Percentiles rank a stretch among this genome's conserved stretches.
phyloP scores from a whole-genome alignment of 306 rosid species.

The Glycine latifolia region DNA sequence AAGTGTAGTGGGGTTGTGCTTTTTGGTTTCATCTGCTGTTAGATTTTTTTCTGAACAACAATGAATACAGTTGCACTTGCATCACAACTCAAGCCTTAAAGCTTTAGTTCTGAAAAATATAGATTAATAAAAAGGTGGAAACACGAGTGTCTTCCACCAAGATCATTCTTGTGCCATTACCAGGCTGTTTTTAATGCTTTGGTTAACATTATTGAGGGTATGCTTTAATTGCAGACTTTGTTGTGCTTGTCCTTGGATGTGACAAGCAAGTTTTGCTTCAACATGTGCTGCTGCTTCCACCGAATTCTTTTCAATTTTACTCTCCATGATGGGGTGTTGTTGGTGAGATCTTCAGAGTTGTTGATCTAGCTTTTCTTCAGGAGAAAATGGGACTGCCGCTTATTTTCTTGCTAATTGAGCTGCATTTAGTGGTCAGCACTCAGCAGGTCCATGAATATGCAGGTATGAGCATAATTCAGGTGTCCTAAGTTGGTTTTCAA shows the following conservation, averaged over 20 bases:
- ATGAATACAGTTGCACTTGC: constrained; percentile 33
- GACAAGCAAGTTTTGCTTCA: constrained; percentile 53
- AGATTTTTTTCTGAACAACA: constrained; percentile 37
- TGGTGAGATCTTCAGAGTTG: constrained; percentile 51
- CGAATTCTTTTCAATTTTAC: constrained; percentile 43
- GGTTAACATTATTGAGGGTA: constrained; percentile 55
- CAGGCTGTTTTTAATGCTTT: no score
- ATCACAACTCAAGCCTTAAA: constrained; percentile 45
- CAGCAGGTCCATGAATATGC: constrained; percentile 62
- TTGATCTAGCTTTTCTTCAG: constrained; percentile 49
- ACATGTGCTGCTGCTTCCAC: constrained; percentile 47
- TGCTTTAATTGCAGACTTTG: constrained; percentile 52
- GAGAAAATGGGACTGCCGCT: constrained; percentile 60
- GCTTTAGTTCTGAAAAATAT: constrained; percentile 43
- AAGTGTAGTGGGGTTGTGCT: constrained; percentile 46
- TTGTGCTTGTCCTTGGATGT: constrained; percentile 49
- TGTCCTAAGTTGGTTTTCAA: constrained; percentile 36
- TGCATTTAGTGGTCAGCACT: constrained; percentile 55
- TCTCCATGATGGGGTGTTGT: constrained; percentile 26
- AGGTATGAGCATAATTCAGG: constrained; percentile 65
- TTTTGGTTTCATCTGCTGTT: constrained; percentile 57
- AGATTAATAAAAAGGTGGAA: background rate
- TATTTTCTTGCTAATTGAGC: constrained; percentile 58
- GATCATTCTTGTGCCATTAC: constrained; percentile 38
- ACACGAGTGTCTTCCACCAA: constrained; percentile 46